Conservation (phyloP, 495 filamentous ascomycete genomes). For the Echria macrotheca region DNA sequence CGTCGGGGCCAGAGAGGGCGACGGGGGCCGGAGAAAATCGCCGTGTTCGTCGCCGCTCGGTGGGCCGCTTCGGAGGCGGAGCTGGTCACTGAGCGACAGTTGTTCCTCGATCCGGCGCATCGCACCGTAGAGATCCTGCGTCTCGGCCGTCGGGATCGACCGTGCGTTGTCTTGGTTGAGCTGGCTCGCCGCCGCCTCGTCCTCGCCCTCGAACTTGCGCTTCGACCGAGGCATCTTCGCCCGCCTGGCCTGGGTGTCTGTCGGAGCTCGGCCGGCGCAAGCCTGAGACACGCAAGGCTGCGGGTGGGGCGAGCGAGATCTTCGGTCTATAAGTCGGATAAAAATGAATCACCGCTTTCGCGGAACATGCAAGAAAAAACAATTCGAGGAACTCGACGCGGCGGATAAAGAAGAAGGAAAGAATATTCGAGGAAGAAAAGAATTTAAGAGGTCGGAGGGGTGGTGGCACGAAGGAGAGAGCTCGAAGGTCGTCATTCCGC, state of each 20-base stretch:
- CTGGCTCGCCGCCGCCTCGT: background rate
- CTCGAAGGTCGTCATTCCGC: background rate
- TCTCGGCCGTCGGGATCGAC: constrained; percentile 21
- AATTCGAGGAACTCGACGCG: background rate
- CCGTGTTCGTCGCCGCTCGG: background rate
- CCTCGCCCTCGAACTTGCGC: constrained; percentile 3
- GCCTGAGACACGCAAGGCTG: constrained; percentile 3
- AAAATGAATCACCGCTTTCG: too few relatives aligned
- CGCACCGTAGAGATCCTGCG: constrained; percentile 32
- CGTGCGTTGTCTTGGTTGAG: constrained; percentile 1
- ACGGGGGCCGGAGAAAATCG: constrained; percentile 11
- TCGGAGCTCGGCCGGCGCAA: background rate
- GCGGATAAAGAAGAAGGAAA: background rate
- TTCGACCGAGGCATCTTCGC: constrained; percentile 1
- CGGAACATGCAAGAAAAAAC: too few relatives aligned
- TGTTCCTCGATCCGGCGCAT: constrained; percentile 7
- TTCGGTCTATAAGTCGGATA: background rate
- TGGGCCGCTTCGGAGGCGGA: background rate
- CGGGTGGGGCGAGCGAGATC: background rate
- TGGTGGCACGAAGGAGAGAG: background rate
- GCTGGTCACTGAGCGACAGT: background rate
- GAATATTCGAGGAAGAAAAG: background rate
- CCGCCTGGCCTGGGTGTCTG: background rate
- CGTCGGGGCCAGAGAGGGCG: constrained; percentile 8
- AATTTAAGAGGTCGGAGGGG: background rate